Conservation (phyloP, 1,139 yeast genomes). For the Ashbya aceris region DNA sequence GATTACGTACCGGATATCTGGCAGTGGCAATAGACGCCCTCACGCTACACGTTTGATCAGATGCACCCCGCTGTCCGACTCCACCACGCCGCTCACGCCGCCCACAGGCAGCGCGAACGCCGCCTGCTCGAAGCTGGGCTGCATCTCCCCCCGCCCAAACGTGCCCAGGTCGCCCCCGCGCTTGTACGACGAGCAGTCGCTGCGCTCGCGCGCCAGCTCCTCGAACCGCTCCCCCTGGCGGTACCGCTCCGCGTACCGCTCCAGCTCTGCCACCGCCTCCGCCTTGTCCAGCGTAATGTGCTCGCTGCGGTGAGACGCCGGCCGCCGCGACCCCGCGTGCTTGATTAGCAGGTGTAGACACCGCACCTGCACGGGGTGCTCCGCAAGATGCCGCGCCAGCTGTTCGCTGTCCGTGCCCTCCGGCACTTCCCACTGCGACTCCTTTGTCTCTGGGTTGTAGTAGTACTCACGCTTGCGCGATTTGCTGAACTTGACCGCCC, state of each 20-base stretch:
- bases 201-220: constrained; percentile 70
- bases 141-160: constrained; percentile 89
- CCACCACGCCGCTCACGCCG: constrained; percentile 74
- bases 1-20: constrained; percentile 52
- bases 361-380: constrained; percentile 53
- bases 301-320: constrained; percentile 82
- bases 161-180: constrained; percentile 89
- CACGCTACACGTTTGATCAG: constrained; percentile 67
- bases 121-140: constrained; percentile 84
- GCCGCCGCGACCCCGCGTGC: constrained; percentile 76
- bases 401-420: constrained; percentile 61
- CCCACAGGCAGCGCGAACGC: constrained; percentile 76
- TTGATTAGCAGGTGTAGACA: constrained; percentile 71
- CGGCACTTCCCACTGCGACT: constrained; percentile 90
- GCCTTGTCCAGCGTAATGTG: constrained; percentile 71
- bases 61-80: constrained; percentile 87
- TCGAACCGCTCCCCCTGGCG: constrained; percentile 62
- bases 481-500: constrained; percentile 74
- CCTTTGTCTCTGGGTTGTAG: constrained; percentile 57
- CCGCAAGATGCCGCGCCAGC: constrained; percentile 47
- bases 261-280: constrained; percentile 64
- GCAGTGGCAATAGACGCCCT: constrained; percentile 24
- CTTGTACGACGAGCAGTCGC: constrained; percentile 82
- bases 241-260: constrained; percentile 52
- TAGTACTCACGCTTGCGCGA: constrained; percentile 81